Conservation (phyloP, 306 rosid species). For the Vachellia collinsii region DNA sequence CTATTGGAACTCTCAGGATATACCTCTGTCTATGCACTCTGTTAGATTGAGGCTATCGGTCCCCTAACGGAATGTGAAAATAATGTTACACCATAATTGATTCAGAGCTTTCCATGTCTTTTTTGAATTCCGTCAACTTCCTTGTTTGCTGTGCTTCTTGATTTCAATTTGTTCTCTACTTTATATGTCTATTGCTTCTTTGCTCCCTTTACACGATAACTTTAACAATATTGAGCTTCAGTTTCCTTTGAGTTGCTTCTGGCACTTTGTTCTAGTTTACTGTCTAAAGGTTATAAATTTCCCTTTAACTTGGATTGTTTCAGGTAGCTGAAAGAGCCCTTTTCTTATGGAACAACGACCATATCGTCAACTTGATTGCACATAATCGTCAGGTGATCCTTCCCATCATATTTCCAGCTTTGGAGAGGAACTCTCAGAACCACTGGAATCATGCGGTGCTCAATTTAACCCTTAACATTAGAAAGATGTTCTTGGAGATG, state of each 20-base stretch:
- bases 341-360: constrained; percentile 95
- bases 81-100: neutral
- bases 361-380: constrained; percentile 78
- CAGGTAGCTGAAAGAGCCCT: constrained; percentile 99
- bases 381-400: constrained; percentile 82
- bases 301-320: constrained; percentile 28
- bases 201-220: neutral
- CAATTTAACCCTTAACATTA: constrained; percentile 72
- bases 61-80: constrained; percentile 20
- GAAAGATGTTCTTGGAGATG: constrained; percentile 91
- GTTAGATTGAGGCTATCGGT: neutral
- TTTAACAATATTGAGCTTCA: neutral
- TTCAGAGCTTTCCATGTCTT: constrained; percentile 22
- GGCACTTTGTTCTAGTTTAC: neutral
- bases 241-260: constrained; percentile 25
- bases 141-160: neutral
- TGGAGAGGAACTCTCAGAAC: constrained; percentile 73
- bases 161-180: constrained; percentile 11
- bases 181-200: constrained; percentile 9
- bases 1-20: constrained; percentile 8
- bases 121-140: constrained; percentile 6
- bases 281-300: neutral
- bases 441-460: constrained; percentile 97
- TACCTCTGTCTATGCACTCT: neutral
- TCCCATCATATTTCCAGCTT: constrained; percentile 78